Conservation (phyloP, 2,329 filamentous ascomycete species). For the Graphium sp. region DNA sequence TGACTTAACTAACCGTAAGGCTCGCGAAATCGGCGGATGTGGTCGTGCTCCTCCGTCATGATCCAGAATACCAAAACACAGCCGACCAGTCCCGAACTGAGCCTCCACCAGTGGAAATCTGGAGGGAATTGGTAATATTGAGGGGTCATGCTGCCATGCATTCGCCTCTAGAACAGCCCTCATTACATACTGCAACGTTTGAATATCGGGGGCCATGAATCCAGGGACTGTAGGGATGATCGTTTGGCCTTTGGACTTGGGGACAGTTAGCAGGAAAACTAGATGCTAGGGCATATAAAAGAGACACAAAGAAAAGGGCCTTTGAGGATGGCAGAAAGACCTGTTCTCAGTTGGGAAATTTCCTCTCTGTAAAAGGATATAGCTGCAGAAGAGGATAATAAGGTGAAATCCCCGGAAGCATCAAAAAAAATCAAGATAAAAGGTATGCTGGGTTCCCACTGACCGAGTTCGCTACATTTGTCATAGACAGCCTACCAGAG, state of each 20-base stretch:
- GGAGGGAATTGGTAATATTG: slow-evolving; percentile 1
- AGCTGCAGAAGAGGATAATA: no score
- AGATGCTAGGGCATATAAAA: no score
- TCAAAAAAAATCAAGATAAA: not conserved
- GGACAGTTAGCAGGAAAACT: not conserved
- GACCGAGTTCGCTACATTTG: slow-evolving; percentile 3
- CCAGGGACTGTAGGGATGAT: slow-evolving; percentile 1
- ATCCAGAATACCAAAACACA: slow-evolving; percentile 1
- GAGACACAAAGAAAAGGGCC: no score
- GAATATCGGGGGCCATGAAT: not conserved
- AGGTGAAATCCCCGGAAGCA: no score
- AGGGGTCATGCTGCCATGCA: slow-evolving; percentile 1
- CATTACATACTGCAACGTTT: not conserved
- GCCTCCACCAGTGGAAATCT: no score
- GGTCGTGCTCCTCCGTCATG: slow-evolving; percentile 4
- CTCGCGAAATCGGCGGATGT: slow-evolving; percentile 3
- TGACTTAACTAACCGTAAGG: slow-evolving; percentile 1
- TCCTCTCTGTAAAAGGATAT: no score
- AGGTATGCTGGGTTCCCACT: no score
- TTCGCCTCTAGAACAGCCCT: not conserved
- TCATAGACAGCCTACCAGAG: slow-evolving; percentile 1
- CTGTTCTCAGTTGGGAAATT: no score
- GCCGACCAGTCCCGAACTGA: not conserved
- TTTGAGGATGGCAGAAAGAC: no score
- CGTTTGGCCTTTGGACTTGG: slow-evolving; percentile 2